Evolutionary conservation across 2,329 filamentous ascomycete genomes (phyloP).

Genomic region (Passalora sequoiae): DNA sequence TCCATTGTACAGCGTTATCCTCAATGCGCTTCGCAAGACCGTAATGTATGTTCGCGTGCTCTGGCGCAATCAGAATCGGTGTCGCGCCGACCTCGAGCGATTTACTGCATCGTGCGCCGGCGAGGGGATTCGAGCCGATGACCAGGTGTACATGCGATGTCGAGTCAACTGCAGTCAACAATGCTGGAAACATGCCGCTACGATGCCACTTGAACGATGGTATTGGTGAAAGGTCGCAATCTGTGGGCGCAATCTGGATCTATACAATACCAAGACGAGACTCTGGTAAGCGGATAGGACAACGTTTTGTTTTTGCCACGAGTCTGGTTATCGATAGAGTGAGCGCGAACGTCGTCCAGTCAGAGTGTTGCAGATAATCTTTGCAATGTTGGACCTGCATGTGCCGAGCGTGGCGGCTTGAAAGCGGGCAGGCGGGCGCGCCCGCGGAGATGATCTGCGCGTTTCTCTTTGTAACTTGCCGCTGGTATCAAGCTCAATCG

Average conservation of each 20-base stretch:
- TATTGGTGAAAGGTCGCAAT: no score
- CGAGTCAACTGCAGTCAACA: constrained; percentile 70
- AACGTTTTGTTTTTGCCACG: constrained; percentile 8
- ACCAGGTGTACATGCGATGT: constrained; percentile 73
- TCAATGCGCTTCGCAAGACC: constrained; percentile 61
- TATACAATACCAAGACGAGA: neutral
- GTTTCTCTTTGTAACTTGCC: no score
- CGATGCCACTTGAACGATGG: neutral
- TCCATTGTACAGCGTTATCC: constrained; percentile 61
- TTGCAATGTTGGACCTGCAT: neutral
- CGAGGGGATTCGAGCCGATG: constrained; percentile 78
- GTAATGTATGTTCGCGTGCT: constrained; percentile 53
- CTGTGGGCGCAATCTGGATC: no score
- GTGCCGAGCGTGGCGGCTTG: constrained; percentile 1
- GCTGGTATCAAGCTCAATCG: no score
- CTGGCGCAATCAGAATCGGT: constrained; percentile 72
- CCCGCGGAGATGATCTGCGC: neutral
- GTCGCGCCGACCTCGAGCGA: constrained; percentile 76
- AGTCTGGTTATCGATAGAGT: neutral
- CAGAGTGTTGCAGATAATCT: neutral
- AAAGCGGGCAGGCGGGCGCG: neutral
- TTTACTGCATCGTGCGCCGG: constrained; percentile 74
- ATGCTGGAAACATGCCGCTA: constrained; percentile 45
- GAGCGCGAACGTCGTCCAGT: neutral
- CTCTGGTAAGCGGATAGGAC: neutral